Evolutionary conservation across 768 basidiomycete species (phyloP).

Genomic region (Suillus alpinus): DNA sequence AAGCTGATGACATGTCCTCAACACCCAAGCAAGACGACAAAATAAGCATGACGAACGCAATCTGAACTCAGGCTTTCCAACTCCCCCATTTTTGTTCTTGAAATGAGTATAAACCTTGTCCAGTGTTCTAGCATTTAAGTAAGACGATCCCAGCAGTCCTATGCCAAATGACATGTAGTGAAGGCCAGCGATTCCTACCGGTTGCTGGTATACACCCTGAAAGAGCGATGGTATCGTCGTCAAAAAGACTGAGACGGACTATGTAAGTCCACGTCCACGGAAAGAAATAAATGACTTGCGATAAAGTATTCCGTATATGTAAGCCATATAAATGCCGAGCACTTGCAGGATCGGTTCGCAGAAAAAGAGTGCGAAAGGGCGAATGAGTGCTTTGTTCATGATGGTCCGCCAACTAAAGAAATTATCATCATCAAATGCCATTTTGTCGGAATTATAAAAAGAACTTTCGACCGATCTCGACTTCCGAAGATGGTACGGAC

Average conservation of each 20-base stretch:
- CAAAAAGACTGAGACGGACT: constrained; percentile 50
- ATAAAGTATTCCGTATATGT: constrained; percentile 63
- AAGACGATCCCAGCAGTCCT: constrained; percentile 51
- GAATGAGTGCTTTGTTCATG: constrained; percentile 49
- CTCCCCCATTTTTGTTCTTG: constrained; percentile 48
- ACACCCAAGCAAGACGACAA: constrained; percentile 3
- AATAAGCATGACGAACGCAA: constrained; percentile 35
- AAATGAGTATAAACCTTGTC: constrained; percentile 53
- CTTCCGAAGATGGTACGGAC: constrained; percentile 50
- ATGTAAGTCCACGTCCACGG: not conserved
- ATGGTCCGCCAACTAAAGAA: constrained; percentile 47
- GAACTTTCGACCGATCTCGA: constrained; percentile 42
- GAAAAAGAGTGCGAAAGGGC: constrained; percentile 64
- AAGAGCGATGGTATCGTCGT: constrained; percentile 64
- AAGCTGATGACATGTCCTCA: constrained; percentile 35
- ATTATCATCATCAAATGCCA: not conserved
- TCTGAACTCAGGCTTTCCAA: constrained; percentile 54
- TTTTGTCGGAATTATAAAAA: not conserved
- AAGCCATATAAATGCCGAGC: constrained; percentile 65
- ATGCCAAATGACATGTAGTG: constrained; percentile 69
- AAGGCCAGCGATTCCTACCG: constrained; percentile 30
- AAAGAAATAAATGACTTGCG: constrained; percentile 32
- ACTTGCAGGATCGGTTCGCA: constrained; percentile 67
- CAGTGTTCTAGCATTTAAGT: constrained; percentile 52
- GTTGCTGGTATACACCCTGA: constrained; percentile 44